phyloP scores from a whole-genome alignment of 169 alveolate species.

The Eimeria sp. region DNA sequence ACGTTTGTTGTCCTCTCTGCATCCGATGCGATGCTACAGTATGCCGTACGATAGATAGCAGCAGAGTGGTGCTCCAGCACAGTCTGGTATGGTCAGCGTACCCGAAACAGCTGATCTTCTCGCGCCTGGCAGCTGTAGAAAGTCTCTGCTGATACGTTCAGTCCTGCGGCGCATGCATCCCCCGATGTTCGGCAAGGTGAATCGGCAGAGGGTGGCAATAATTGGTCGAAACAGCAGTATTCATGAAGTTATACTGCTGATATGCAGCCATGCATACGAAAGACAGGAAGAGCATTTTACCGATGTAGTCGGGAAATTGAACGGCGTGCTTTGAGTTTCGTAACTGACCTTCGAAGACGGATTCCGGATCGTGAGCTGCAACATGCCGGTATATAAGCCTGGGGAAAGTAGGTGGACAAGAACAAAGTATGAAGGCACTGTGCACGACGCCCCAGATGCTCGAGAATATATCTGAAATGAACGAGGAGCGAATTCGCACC shows the following conservation, averaged over 20 bases:
- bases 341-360: conserved; percentile 72
- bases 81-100: neutral
- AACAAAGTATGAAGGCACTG: neutral
- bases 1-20: neutral
- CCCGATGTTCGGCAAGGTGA: neutral
- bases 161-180: conserved; percentile 50
- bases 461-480: neutral
- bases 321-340: neutral
- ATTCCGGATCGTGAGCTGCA: conserved; percentile 64
- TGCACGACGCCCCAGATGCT: neutral
- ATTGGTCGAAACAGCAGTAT: neutral
- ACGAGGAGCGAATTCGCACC: neutral
- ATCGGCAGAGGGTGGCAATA: neutral
- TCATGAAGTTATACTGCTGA: neutral
- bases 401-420: neutral
- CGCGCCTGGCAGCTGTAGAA: conserved; percentile 86
- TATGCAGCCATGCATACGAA: neutral
- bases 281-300: neutral
- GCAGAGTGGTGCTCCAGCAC: neutral
- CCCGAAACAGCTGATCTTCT: conserved; percentile 78
- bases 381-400: conserved; percentile 71
- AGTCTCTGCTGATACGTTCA: conserved; percentile 84
- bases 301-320: neutral
- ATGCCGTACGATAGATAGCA: neutral
- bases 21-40: neutral